Evolutionary conservation across 2,329 filamentous ascomycete species (phyloP).

Genomic region (Ophiosphaerella herpotricha): DNA sequence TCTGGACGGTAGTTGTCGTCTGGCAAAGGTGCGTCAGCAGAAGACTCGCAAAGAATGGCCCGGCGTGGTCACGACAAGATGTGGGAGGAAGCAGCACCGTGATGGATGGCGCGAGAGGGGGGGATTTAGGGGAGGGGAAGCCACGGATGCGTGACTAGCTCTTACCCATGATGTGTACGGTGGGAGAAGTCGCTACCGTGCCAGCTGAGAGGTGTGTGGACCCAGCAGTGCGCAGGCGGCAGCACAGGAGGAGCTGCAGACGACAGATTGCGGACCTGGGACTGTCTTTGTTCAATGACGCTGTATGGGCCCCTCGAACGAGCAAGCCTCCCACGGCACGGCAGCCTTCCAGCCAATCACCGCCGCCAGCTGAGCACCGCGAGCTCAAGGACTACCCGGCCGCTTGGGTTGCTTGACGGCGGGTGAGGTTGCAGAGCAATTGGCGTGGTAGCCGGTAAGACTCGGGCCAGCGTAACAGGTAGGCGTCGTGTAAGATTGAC

Average conservation of each 20-base stretch:
- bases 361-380: slow-evolving; percentile 23
- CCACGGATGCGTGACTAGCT: slow-evolving; percentile 21
- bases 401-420: slow-evolving; percentile 24
- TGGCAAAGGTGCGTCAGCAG: slow-evolving; percentile 24
- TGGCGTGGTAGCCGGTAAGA: slow-evolving; percentile 16
- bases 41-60: slow-evolving; percentile 15
- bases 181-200: slow-evolving; percentile 29
- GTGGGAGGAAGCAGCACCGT: slow-evolving; percentile 25
- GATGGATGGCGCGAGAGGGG: slow-evolving; percentile 28
- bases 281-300: slow-evolving; percentile 41
- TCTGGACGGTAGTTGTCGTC: slow-evolving; percentile 34
- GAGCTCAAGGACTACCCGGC: slow-evolving; percentile 29
- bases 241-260: slow-evolving; percentile 34
- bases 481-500: slow-evolving; percentile 7
- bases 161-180: slow-evolving; percentile 35
- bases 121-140: slow-evolving; percentile 21
- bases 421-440: slow-evolving; percentile 29
- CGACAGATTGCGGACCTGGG: slow-evolving; percentile 34
- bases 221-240: slow-evolving; percentile 28
- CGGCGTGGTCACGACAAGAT: slow-evolving; percentile 4
- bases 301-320: slow-evolving; percentile 31
- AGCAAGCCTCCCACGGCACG: slow-evolving; percentile 36
- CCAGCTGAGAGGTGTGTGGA: slow-evolving; percentile 40
- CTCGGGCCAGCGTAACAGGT: neutral
- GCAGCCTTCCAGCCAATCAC: slow-evolving; percentile 32